A percentile compares a stretch with the other conserved stretches of the same genome.
Evolutionary conservation across 2,329 filamentous ascomycete species (phyloP).

Genomic region (Fusarium metavorans): DNA sequence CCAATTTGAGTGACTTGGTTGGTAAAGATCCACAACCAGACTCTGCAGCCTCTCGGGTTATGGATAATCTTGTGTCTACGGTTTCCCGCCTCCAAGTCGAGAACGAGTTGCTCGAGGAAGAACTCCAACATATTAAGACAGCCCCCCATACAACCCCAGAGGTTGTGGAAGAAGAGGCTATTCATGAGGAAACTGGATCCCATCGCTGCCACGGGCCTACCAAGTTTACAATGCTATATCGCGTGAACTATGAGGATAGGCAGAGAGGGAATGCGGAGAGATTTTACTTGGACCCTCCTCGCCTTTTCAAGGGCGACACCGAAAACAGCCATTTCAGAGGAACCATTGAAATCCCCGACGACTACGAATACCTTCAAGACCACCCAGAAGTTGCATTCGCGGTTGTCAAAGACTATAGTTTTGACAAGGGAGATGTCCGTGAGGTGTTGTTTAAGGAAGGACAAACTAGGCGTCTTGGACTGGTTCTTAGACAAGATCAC

Average conservation of each 20-base stretch:
- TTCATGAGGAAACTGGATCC: background rate
- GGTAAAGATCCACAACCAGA: background rate
- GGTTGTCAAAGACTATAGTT: background rate
- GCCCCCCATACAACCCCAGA: too few relatives aligned
- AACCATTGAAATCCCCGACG: background rate
- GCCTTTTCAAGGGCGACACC: conserved; percentile 18
- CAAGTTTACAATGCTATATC: background rate
- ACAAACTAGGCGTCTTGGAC: background rate
- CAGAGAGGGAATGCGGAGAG: too few relatives aligned
- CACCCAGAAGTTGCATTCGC: conserved; percentile 8
- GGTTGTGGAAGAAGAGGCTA: too few relatives aligned
- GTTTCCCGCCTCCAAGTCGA: conserved; percentile 12
- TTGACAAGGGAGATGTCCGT: accelerated
- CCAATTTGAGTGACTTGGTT: background rate
- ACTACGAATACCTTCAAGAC: background rate
- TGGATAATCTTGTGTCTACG: background rate
- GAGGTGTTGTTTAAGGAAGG: background rate
- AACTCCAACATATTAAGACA: background rate
- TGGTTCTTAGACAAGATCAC: background rate
- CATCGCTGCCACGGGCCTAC: background rate
- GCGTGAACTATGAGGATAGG: background rate
- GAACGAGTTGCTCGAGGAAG: conserved; percentile 10
- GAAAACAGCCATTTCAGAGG: conserved; percentile 1
- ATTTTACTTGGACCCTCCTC: conserved; percentile 1
- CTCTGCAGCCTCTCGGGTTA: background rate